Base-by-base conservation (phyloP, 1,284 basidiomycete species). In the Pascua sp. region DNA sequence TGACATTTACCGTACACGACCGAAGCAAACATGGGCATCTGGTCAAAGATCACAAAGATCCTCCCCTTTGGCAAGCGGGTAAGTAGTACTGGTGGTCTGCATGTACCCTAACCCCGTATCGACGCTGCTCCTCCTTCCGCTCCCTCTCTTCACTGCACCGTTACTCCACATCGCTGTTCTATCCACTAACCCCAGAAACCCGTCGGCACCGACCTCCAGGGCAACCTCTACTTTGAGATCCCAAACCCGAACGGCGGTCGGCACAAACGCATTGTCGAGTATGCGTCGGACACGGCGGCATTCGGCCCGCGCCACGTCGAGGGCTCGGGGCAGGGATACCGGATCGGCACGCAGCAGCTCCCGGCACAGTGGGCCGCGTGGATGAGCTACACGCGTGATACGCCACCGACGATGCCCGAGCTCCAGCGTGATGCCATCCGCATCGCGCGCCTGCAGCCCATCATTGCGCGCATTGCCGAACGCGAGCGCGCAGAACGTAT, bases 401-500 rank as follows among this genome's bases (percentile, higher is more conserved):
- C 61, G n/a, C 69, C 72, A 10, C 72, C 74, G 4, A 59, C 63
- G 0, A 32, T 71, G 11, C 46, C 50, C 16, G 74, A 76, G 53
- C 65, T 76, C 12, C 56, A 66, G 49, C n/a, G 15, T 1, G 74
- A 76, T 52, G 53, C 50, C 7, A 38, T 39, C 11, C 66, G 74
- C 4, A 67, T 65, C 51, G 46, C 52, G 18, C 13, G 49, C 11
- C 66, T 76, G 2, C 41, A 45, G 32, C 61, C 63, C 7, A 59
- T 64, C 38, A 62, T 76, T 9, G 55, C 57, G 4, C 65, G 59
- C 0, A 76, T 76, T 39, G 74, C 72, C 58, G 62, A 51, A 24
- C 53, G 74, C 1, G 74, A 76, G 51, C 45, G 55, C 13, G 69
- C 57, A 36, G 74, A 76, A 51, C 51, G 74, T n/a, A 76, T 76